Conservation (phyloP, 1,284 basidiomycete species). For the Apiotrichum gracile region DNA sequence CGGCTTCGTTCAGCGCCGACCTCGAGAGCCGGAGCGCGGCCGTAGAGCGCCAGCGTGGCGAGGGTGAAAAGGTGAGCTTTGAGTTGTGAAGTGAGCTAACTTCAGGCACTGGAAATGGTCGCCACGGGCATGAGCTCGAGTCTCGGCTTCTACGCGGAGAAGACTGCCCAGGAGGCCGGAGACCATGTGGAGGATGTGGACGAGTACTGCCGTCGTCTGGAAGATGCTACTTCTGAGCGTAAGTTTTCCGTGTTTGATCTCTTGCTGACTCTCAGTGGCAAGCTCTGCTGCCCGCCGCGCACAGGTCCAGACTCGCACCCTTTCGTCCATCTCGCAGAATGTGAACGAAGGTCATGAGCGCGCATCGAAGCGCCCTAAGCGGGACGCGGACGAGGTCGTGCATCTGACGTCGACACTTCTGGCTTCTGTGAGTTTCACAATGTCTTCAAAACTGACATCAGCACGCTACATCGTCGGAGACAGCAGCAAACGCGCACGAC, state of each 20-base stretch:
- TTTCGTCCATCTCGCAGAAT: slow-evolving; percentile 7
- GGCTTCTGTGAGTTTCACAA: slow-evolving; percentile 21
- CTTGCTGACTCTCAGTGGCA: slow-evolving; percentile 1
- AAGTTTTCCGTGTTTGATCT: not conserved
- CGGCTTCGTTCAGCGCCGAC: not conserved
- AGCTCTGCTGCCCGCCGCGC: not conserved
- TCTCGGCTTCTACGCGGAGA: slow-evolving; percentile 25
- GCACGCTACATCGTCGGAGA: slow-evolving; percentile 21
- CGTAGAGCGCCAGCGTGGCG: slow-evolving; percentile 4
- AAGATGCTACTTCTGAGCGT: slow-evolving; percentile 20
- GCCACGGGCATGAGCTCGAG: slow-evolving; percentile 15
- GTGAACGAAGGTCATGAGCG: not conserved
- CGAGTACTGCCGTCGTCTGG: slow-evolving; percentile 22
- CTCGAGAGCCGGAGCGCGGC: not conserved
- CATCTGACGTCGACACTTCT: slow-evolving; percentile 20
- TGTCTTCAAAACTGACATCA: slow-evolving; percentile 4
- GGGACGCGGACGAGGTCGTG: slow-evolving; percentile 12
- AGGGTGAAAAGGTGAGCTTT: not conserved
- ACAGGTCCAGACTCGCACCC: not conserved
- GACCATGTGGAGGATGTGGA: slow-evolving; percentile 23
- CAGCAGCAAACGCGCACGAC: slow-evolving; percentile 16
- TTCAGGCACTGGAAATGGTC: slow-evolving; percentile 26
- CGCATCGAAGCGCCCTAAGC: not conserved
- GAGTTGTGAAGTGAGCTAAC: not conserved
- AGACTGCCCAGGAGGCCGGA: slow-evolving; percentile 21